Evolutionary conservation across 192 early-diverging fungal species (phyloP).

Genomic region (Gonapodya sp.): DNA sequence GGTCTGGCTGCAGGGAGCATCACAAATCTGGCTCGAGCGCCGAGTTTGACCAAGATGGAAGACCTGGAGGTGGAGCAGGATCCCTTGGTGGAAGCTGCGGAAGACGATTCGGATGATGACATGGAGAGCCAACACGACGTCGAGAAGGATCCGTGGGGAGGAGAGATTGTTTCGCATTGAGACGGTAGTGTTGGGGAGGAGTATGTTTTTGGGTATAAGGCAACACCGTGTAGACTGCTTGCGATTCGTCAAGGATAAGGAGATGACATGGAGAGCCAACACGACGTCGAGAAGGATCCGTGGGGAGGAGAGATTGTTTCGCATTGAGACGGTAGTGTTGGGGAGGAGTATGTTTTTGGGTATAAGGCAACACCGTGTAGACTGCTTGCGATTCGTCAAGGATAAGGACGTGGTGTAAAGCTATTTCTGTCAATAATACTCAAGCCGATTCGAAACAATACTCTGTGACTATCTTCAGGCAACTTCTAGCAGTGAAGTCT

Average conservation of each 20-base stretch:
- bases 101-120: background rate
- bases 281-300: background rate
- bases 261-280: background rate
- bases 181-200: no score
- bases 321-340: background rate
- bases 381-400: no score
- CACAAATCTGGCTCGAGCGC: background rate
- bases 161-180: background rate
- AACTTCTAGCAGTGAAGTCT: no score
- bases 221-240: no score
- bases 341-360: no score
- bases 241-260: no score
- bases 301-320: background rate
- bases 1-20: background rate
- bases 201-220: no score
- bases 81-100: background rate
- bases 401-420: no score
- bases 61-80: background rate
- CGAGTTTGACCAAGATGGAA: constrained; percentile 1
- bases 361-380: no score
- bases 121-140: background rate
- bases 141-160: background rate
- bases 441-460: no score
- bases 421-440: no score
- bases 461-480: no score